Conservation (phyloP, 2,329 filamentous ascomycete genomes). For the Ploettnerulaceae sp. region DNA sequence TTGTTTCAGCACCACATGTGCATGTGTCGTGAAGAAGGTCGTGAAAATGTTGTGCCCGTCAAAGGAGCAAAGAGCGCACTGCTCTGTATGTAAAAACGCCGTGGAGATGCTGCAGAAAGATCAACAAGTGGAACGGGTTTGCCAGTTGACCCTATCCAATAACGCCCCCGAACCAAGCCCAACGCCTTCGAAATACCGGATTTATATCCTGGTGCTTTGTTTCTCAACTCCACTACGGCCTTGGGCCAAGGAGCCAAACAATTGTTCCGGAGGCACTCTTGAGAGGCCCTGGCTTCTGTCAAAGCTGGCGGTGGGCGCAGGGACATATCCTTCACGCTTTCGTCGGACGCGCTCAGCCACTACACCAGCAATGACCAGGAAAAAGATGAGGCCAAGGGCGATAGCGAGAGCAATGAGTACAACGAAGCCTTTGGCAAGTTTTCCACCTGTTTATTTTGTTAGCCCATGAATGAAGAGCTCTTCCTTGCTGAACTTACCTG, state of each 20-base stretch:
- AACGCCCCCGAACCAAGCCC: slow-evolving; percentile 27
- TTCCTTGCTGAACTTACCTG: slow-evolving; percentile 45
- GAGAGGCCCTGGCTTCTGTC: slow-evolving; percentile 55
- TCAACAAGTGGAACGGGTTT: slow-evolving; percentile 24
- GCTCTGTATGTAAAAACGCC: slow-evolving; percentile 24
- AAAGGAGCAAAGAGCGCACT: slow-evolving; percentile 14
- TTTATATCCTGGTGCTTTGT: slow-evolving; percentile 31
- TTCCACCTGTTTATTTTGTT: slow-evolving; percentile 45
- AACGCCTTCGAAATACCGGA: slow-evolving; percentile 25
- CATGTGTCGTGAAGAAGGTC: slow-evolving; percentile 21
- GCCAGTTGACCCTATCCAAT: slow-evolving; percentile 29
- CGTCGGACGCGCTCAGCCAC: slow-evolving; percentile 71
- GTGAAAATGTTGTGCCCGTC: slow-evolving; percentile 15
- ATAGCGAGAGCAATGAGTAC: slow-evolving; percentile 79
- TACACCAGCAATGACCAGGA: slow-evolving; percentile 72
- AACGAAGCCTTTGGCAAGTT: slow-evolving; percentile 69
- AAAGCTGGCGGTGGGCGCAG: slow-evolving; percentile 64
- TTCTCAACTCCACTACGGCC: slow-evolving; percentile 28
- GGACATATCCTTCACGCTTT: slow-evolving; percentile 72
- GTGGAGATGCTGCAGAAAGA: slow-evolving; percentile 27
- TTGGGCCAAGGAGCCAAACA: slow-evolving; percentile 33
- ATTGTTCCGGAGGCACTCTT: slow-evolving; percentile 56
- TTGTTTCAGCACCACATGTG: slow-evolving; percentile 21
- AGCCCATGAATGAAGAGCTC: slow-evolving; percentile 2
- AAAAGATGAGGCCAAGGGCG: slow-evolving; percentile 69